phyloP scores from a whole-genome alignment of 768 basidiomycete species.

The Tricholoma furcatifolium region DNA sequence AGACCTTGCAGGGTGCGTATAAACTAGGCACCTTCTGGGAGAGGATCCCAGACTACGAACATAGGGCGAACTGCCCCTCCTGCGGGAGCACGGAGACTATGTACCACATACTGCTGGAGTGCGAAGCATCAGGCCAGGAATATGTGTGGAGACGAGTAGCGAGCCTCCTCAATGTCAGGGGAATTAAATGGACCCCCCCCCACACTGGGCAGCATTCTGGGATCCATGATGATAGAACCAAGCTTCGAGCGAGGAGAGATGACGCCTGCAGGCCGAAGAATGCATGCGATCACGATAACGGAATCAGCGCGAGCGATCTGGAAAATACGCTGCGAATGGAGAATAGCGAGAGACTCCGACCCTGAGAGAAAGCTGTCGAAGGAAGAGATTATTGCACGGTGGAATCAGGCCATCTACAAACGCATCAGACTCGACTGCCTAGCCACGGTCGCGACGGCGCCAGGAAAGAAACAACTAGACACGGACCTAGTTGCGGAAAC shows the following conservation, averaged over 20 bases:
- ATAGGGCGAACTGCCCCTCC: constrained; percentile 9
- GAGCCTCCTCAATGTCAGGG: background rate
- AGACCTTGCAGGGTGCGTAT: constrained; percentile 20
- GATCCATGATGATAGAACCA: constrained; percentile 18
- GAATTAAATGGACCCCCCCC: background rate
- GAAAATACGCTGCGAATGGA: constrained; percentile 25
- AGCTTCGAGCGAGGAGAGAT: no score
- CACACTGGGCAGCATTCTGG: constrained; percentile 21
- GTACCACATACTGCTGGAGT: constrained; percentile 28
- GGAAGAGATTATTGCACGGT: background rate
- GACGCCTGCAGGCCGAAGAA: no score
- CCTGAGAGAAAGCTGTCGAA: background rate
- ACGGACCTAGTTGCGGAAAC: background rate
- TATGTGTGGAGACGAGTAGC: constrained; percentile 18
- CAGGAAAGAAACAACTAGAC: background rate
- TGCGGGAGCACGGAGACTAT: constrained; percentile 22
- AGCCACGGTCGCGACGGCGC: background rate
- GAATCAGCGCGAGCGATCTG: constrained; percentile 30
- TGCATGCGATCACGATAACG: constrained; percentile 22
- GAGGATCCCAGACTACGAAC: constrained; percentile 9
- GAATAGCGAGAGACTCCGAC: constrained; percentile 16
- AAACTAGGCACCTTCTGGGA: constrained; percentile 22
- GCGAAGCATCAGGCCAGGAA: constrained; percentile 19
- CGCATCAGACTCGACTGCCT: background rate
- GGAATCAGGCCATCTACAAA: background rate